Percentiles rank a stretch among this genome's conserved stretches.
Conservation (phyloP, 2,329 filamentous ascomycete species). For the Laburnicola sp. region DNA sequence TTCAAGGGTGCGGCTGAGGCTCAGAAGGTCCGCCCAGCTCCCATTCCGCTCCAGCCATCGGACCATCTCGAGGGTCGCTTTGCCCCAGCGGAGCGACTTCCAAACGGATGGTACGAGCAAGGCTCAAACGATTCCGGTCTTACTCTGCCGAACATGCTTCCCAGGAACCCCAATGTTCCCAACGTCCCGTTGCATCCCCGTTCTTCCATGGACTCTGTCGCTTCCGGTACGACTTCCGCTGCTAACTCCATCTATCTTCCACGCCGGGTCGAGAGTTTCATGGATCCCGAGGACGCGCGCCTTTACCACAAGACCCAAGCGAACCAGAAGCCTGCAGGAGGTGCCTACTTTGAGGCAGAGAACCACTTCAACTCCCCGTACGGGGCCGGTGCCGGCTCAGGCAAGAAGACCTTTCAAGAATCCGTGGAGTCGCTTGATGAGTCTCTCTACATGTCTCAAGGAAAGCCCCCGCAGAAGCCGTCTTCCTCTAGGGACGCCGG, state of each 20-base stretch:
- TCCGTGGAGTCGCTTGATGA: constrained; percentile 44
- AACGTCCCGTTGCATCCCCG: constrained; percentile 56
- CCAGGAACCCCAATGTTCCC: constrained; percentile 51
- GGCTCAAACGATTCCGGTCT: constrained; percentile 65
- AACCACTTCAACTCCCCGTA: constrained; percentile 32
- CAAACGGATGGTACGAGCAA: constrained; percentile 71
- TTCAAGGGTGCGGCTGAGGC: constrained; percentile 65
- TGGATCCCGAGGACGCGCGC: constrained; percentile 74
- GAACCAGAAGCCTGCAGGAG: constrained; percentile 50
- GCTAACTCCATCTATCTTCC: constrained; percentile 67
- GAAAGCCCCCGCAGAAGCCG: constrained; percentile 27
- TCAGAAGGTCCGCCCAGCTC: constrained; percentile 51
- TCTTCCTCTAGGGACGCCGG: constrained; percentile 29
- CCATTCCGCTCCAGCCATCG: constrained; percentile 71
- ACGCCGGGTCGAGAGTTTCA: constrained; percentile 71
- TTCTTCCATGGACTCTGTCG: constrained; percentile 68
- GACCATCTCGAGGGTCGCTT: constrained; percentile 75
- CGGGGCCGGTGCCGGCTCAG: constrained; percentile 22
- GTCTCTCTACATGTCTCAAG: constrained; percentile 37
- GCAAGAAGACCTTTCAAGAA: constrained; percentile 38
- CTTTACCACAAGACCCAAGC: constrained; percentile 72
- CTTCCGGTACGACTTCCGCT: constrained; percentile 58
- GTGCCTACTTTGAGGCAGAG: constrained; percentile 46
- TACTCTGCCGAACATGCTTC: constrained; percentile 56
- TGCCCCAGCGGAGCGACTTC: constrained; percentile 67